Evolutionary conservation across 331 rosid species (phyloP), one percentile per base, ranked within the genome.

Genomic region (Pyracantha coccinea): DNA sequence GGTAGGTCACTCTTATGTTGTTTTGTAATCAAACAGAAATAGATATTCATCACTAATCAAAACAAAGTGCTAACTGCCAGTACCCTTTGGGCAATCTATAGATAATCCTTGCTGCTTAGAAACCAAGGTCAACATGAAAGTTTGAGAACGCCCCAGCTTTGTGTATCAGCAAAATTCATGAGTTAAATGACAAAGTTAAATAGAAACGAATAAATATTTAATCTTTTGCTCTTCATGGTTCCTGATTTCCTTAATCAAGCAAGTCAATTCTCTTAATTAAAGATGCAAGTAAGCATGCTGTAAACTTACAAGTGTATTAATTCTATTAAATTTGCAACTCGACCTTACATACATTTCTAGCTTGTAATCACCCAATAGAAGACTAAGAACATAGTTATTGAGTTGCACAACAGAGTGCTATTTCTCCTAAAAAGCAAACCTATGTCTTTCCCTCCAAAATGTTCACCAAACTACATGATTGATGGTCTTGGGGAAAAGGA

Each of bases 1-100:
- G 99, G 99, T 91, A 78, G 76, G 57, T 73, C 7, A 31, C 69
- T 53, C 29, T 82, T 63, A 47, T 60, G 44, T 60, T 69, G 60
- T 61, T 60, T 52, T 54, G 23, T 14, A n/a, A 20, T 47, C 35
- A 66, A 19, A 31, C 60, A 5, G 8, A 29, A 41, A 31, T 2
- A 12, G 62, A 45, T 71, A 1, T 2, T 29, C 25, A 29, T 20
- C 17, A 6, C 0, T 63, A 29, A 52, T 41, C 13, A 4, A 33
- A 19, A 12, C 38, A n/a, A n/a, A 61, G 35, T 63, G 31, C 38
- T 41, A 57, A 55, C 12, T 55, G 23, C 13, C 20, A 20, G 21
- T 8, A 20, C 61, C 27, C 57, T 50, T 7, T 55, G 25, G 27
- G 57, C 57, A 35, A n/a, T 55, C 61, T 20, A 8, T 55, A 55